phyloP scores from a whole-genome alignment of 495 filamentous ascomycete genomes.

The Parachaetomium inaequale region DNA sequence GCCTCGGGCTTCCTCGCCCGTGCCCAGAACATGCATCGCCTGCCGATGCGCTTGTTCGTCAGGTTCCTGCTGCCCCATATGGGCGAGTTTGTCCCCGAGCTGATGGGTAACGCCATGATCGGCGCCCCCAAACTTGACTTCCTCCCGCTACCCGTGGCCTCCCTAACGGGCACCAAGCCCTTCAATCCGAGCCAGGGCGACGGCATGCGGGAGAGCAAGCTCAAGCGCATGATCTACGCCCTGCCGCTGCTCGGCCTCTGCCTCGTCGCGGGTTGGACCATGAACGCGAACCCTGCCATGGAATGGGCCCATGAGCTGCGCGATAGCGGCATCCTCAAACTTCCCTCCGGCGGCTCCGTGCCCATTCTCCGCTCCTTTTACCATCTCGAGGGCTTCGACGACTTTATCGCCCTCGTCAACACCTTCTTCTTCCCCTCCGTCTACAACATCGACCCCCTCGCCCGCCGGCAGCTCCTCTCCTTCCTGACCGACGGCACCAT shows the following conservation, averaged over 20 bases:
- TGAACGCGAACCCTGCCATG: background rate
- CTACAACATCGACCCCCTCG: conserved; percentile 16
- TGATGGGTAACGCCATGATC: conserved; percentile 10
- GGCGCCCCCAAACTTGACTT: conserved; percentile 16
- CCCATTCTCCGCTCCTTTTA: conserved; percentile 11
- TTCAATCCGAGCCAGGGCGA: conserved; percentile 24
- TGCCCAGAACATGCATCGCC: conserved; percentile 10
- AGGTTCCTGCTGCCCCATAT: conserved; percentile 3
- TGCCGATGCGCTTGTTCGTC: conserved; percentile 1
- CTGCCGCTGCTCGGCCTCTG: conserved; percentile 13
- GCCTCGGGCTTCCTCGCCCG: conserved; percentile 5
- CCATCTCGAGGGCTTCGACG: conserved; percentile 2
- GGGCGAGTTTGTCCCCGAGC: conserved; percentile 10
- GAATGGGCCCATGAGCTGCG: background rate
- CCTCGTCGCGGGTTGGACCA: conserved; percentile 2
- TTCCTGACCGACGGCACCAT: conserved; percentile 24
- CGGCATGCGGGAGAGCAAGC: conserved; percentile 19
- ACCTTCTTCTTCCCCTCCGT: conserved; percentile 25
- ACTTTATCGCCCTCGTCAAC: conserved; percentile 12
- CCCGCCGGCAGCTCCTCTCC: conserved; percentile 18
- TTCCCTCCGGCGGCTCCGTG: background rate
- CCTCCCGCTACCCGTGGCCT: conserved; percentile 20
- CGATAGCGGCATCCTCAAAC: background rate
- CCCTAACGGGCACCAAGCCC: conserved; percentile 16
- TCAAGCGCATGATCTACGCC: conserved; percentile 11